phyloP scores from a whole-genome alignment of 202 grass and related monocot species.

The Zizania palustris region DNA sequence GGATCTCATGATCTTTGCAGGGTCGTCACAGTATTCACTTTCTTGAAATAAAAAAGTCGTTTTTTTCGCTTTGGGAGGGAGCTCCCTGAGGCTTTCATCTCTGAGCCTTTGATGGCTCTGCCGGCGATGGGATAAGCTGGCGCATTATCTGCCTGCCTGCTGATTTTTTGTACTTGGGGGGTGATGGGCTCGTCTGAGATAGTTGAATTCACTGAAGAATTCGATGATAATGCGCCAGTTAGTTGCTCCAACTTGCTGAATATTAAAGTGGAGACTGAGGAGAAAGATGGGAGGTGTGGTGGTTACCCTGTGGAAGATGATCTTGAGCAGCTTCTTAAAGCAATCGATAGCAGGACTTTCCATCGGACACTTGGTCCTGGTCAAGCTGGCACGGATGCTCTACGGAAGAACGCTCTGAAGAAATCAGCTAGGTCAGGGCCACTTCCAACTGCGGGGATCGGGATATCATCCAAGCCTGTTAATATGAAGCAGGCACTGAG shows the following conservation, averaged over 20 bases:
- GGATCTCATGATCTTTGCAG: conserved; percentile 58
- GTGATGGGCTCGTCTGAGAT: conserved; percentile 80
- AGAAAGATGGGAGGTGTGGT: conserved; percentile 36
- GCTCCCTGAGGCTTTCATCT: conserved; percentile 10
- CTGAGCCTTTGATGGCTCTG: conserved; percentile 25
- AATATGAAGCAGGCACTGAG: conserved; percentile 91
- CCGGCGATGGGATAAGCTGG: conserved; percentile 36
- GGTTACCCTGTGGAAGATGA: conserved; percentile 67
- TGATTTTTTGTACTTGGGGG: conserved; percentile 39
- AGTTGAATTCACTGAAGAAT: conserved; percentile 77
- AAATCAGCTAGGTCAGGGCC: conserved; percentile 55
- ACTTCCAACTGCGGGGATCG: conserved; percentile 55
- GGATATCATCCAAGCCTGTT: conserved; percentile 72
- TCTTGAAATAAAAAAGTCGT: conserved; percentile 11
- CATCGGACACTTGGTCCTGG: conserved; percentile 51
- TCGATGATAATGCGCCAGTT: conserved; percentile 28
- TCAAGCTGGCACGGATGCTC: conserved; percentile 36
- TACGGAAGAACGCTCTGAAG: conserved; percentile 53
- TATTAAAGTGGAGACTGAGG: conserved; percentile 61
- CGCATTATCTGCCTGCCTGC: conserved; percentile 28
- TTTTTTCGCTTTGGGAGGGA: conserved; percentile 23
- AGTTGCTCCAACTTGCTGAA: conserved; percentile 52
- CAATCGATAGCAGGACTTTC: conserved; percentile 70
- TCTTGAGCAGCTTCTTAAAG: conserved; percentile 80
- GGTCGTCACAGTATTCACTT: conserved; percentile 21